Evolutionary conservation across 768 basidiomycete species (phyloP).

Genomic region (Lentinula boryana): DNA sequence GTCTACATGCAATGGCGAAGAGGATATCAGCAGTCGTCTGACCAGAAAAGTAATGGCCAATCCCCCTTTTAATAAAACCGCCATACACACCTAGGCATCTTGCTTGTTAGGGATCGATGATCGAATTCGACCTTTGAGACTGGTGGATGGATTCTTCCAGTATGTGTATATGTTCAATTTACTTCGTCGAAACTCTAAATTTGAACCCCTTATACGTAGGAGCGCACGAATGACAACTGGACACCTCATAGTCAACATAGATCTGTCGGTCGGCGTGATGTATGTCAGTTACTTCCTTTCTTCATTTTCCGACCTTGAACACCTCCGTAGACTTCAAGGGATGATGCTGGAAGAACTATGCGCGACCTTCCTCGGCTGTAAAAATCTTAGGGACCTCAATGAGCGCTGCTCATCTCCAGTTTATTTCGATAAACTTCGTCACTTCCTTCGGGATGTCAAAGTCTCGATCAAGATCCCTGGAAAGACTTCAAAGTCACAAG

Average conservation of each 20-base stretch:
- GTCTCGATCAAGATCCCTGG: constrained; percentile 14
- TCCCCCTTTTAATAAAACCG: background rate
- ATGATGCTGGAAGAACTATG: constrained; percentile 17
- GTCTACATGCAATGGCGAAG: constrained; percentile 14
- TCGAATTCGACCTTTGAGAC: constrained; percentile 23
- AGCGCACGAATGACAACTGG: constrained; percentile 34
- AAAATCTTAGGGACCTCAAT: constrained; percentile 14
- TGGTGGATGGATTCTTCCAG: constrained; percentile 41
- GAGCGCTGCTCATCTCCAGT: background rate
- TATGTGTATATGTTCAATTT: constrained; percentile 7
- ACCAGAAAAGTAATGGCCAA: background rate
- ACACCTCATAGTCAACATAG: constrained; percentile 34
- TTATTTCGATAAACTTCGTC: constrained; percentile 17
- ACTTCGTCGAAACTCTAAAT: constrained; percentile 14
- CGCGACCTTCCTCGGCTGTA: constrained; percentile 11
- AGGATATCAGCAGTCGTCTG: background rate
- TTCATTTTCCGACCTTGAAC: background rate
- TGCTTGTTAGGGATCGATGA: background rate
- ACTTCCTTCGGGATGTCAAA: constrained; percentile 24
- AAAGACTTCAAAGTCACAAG: constrained; percentile 16
- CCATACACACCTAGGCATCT: background rate
- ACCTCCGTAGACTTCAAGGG: constrained; percentile 17
- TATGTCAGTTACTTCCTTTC: constrained; percentile 13
- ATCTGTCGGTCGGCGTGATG: constrained; percentile 35
- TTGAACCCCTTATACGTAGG: background rate